Conservation (phyloP, 108 stramenopile species). For the Chaetoceros tenuissimus region DNA sequence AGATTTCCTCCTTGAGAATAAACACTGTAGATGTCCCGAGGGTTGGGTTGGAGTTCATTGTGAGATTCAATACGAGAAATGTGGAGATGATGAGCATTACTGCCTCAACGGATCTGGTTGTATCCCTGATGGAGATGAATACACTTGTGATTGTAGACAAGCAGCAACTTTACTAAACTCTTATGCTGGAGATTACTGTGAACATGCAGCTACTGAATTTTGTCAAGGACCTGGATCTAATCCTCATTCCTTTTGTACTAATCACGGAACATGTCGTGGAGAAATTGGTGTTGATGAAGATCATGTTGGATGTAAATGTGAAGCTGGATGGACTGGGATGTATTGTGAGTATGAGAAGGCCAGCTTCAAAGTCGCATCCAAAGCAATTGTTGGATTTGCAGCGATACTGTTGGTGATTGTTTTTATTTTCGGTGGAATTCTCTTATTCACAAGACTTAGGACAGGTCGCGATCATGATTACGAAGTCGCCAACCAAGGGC, state of each 20-base stretch:
- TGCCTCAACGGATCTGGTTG: conserved; percentile 51
- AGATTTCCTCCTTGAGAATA: conserved; percentile 4
- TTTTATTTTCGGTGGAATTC: background rate
- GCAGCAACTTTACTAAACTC: conserved; percentile 1
- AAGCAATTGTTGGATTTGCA: background rate
- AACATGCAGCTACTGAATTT: conserved; percentile 3
- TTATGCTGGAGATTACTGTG: conserved; percentile 5
- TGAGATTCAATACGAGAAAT: conserved; percentile 39
- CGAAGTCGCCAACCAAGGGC: background rate
- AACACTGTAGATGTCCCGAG: conserved; percentile 43
- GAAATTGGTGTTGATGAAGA: background rate
- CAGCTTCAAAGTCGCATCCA: background rate
- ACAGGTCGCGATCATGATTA: background rate
- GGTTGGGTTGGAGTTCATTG: conserved; percentile 39
- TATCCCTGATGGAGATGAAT: conserved; percentile 6
- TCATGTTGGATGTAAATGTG: background rate
- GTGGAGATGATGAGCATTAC: conserved; percentile 34
- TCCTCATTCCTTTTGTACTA: background rate
- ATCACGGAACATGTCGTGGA: background rate
- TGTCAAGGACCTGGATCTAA: background rate
- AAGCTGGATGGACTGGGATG: background rate
- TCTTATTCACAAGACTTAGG: background rate
- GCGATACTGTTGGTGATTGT: background rate
- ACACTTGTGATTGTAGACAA: conserved; percentile 33
- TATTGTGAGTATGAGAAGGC: background rate